Conservation (phyloP, 495 filamentous ascomycete species). For the Aspergillus panamensis region DNA sequence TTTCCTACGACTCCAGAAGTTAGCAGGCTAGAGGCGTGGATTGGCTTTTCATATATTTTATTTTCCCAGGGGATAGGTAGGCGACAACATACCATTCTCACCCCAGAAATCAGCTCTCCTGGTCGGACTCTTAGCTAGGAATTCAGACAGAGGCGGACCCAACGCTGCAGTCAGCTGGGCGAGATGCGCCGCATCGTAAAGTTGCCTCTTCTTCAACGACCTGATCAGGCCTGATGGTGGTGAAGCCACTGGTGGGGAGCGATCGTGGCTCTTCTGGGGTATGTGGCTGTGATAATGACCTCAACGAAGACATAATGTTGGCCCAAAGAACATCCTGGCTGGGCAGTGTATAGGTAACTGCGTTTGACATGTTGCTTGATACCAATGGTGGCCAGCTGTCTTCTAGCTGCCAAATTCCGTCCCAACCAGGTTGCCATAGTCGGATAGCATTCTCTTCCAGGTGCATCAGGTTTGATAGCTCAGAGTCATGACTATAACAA, state of each 20-base stretch:
- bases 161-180: conserved; percentile 41
- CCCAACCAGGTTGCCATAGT: no score
- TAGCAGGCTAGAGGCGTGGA: background rate
- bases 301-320: no score
- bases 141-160: conserved; percentile 38
- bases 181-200: conserved; percentile 42
- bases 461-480: no score
- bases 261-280: conserved; percentile 5
- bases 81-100: conserved; percentile 21
- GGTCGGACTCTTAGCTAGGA: conserved; percentile 30
- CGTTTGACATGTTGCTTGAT: no score
- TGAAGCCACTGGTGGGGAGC: conserved; percentile 18
- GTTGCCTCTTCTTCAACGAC: conserved; percentile 42
- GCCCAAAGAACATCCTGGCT: no score
- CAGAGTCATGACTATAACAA: no score
- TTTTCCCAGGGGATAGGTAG: background rate
- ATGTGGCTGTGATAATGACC: no score
- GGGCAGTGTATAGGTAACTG: no score
- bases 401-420: no score
- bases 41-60: background rate
- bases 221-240: conserved; percentile 13
- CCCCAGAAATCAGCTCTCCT: conserved; percentile 28
- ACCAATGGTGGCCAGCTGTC: no score
- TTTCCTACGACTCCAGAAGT: conserved; percentile 10
- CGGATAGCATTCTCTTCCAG: no score